Base-by-base conservation (phyloP, 2,329 filamentous ascomycete species). In the Sporothrix sp. region DNA sequence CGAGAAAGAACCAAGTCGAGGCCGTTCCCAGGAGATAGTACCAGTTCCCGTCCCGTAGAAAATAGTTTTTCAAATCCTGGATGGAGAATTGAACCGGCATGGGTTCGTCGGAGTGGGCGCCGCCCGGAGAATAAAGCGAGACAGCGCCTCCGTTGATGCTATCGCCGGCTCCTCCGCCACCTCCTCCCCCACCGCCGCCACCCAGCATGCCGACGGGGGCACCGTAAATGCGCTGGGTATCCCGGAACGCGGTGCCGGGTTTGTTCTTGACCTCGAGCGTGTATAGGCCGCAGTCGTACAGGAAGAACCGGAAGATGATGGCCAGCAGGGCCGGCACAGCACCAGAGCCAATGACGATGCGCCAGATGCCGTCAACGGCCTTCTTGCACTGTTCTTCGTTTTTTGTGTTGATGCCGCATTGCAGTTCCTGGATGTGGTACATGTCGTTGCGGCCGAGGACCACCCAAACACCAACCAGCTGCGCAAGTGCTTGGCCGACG, bases 201-300 rank as follows among this genome's bases (percentile, higher is more conserved):
- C 66, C 66, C 51, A 49, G 61, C 53, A 52, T 54, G 49, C 54
- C 46, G 46, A 66, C 48, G 1, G 55, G 55, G 1, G 69, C 68
- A 21, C 72, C 74, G 57, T 82, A 82, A 5, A 81, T 71, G 14
- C 73, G 68, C 42, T 79, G 77, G 0, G 78, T 81, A 42, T 82
- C 77, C 54, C 75, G 69, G 32, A 81, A 71, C 10, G 78, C 79
- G 38, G 75, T 71, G 6, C 72, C 71, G 0, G 78, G 74, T 57
- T 82, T 79, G 58, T 77, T 74, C 56, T 79, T 78, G 55, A 84
- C 79, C 57, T 84, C 81, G 25, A 83, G 72, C 9, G 77, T 75
- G 63, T 81, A 85, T 28, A 82, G 69, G 4, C 80, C 80, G 51
- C 76, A 81, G 61, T 85, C 81, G 33, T 79, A 81, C 37, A 84